Evolutionary conservation across 2,329 filamentous ascomycete genomes (phyloP), one percentile per base, ranked within the genome.

Genomic region (Karstenula rhodostoma): DNA sequence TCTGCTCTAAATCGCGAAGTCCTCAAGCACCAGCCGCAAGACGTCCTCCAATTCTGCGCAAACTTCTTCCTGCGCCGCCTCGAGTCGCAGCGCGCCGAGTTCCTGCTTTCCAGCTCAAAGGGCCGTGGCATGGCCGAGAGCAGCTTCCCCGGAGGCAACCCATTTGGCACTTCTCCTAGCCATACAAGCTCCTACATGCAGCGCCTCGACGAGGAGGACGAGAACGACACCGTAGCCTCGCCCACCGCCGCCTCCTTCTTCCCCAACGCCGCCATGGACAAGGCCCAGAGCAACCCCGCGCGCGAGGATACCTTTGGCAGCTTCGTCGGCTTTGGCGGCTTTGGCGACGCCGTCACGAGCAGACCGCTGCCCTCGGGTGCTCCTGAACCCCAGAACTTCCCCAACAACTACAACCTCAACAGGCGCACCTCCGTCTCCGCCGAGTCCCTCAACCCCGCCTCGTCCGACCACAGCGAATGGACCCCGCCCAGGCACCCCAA

Each of bases 381-480:
- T 23, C 84, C 85, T 59, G 86, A 87, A 61, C 81, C 85, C 42
- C 89, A 92, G 67, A 89, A 87, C 70, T 92, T 97, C 74, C 95
- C 95, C 58, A 90, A 87, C 69, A 94, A 98, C 78, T 98, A 97
- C 82, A 96, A 96, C 78, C 90, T 97, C 80, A 91, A 88, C 70
- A 91, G 95, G 65, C 92, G 95, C 71, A 97, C 94, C 42, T 98
- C 95, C 3, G 95, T 99, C 56, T 98, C 95, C 43, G 95, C 95
- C 53, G 95, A 99, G 80, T 97, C 94, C 1, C 85, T 98, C 73
- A 96, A 97, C 78, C 95, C 95, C 19, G 91, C 89, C 51, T 89
- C 91, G 33, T 90, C 93, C 61, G 87, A 88, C 59, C 90, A 92
- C 71, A 93, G 95, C 77, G 95, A 92, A 79, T 99, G 94, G 94